A percentile compares a stretch with the other conserved stretches of the same genome.
Conservation (phyloP, 2,329 filamentous ascomycete species). For the Sphaerulina populicola region DNA sequence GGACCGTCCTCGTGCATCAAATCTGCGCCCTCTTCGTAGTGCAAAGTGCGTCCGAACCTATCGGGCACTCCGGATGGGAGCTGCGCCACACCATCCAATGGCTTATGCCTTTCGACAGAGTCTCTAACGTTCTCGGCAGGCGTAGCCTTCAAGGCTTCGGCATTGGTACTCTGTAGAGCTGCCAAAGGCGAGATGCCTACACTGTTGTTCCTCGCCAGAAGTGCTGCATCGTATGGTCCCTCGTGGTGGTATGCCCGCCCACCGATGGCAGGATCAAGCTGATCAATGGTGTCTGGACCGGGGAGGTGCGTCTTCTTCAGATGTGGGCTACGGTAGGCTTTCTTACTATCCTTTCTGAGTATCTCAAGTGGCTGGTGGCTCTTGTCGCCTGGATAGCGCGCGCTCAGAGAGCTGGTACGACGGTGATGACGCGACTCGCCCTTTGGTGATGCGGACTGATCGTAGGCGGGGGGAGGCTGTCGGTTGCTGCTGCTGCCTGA, state of each 20-base stretch:
- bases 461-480: conserved; percentile 22
- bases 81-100: conserved; percentile 68
- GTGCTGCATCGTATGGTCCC: conserved; percentile 79
- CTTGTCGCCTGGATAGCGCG: conserved; percentile 57
- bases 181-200: conserved; percentile 61
- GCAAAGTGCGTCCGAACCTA: conserved; percentile 58
- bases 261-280: conserved; percentile 59
- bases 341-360: conserved; percentile 54
- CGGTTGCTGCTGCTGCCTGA: conserved; percentile 13
- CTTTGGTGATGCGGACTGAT: conserved; percentile 22
- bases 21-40: conserved; percentile 80
- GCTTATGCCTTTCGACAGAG: conserved; percentile 62
- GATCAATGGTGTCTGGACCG: conserved; percentile 70
- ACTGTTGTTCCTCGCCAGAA: conserved; percentile 60
- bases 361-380: conserved; percentile 60
- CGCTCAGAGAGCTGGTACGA: conserved; percentile 47
- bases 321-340: conserved; percentile 59
- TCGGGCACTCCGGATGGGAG: conserved; percentile 68
- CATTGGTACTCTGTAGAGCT: conserved; percentile 64
- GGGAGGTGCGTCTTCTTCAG: conserved; percentile 58
- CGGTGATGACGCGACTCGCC: conserved; percentile 28
- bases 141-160: conserved; percentile 70
- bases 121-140: conserved; percentile 70
- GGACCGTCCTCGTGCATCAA: conserved; percentile 67
- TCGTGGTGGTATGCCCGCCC: conserved; percentile 73